Percentiles rank a stretch among this genome's conserved stretches.
Conservation (phyloP, 2,329 filamentous ascomycete genomes). For the Chaetomium sp. region DNA sequence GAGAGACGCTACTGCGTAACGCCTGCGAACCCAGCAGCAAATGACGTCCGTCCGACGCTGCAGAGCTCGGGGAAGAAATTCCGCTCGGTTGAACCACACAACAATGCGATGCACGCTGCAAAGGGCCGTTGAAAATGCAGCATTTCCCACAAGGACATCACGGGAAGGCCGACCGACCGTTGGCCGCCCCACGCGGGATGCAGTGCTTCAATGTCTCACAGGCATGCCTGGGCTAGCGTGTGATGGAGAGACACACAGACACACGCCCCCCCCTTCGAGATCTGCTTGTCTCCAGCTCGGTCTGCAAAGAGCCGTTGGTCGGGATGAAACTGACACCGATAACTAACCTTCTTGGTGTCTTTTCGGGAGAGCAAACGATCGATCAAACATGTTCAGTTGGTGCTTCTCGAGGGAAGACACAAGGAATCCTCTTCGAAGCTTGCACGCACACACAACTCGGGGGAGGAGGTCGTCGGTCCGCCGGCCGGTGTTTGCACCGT, state of each 20-base stretch:
- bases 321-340: not conserved
- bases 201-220: conserved; percentile 4
- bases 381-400: not conserved
- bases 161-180: conserved; percentile 1
- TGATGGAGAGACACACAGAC: too few species aligned
- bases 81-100: not conserved
- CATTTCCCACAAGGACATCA: not conserved
- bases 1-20: too few species aligned
- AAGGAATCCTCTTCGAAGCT: conserved; percentile 1
- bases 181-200: conserved; percentile 5
- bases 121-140: conserved; percentile 7
- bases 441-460: not conserved
- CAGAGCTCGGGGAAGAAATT: not conserved
- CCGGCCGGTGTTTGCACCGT: conserved; percentile 1
- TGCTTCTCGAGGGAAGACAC: not conserved
- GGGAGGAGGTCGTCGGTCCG: not conserved
- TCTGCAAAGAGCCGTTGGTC: conserved; percentile 9
- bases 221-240: not conserved
- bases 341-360: too few species aligned
- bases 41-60: not conserved
- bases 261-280: too few species aligned
- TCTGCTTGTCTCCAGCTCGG: too few species aligned
- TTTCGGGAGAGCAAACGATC: not conserved
- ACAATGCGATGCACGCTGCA: conserved; percentile 1
- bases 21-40: too few species aligned